A percentile compares a stretch with the other conserved stretches of the same genome.
Conservation (phyloP, 2,329 filamentous ascomycete species). For the Leptographium galeiforme region DNA sequence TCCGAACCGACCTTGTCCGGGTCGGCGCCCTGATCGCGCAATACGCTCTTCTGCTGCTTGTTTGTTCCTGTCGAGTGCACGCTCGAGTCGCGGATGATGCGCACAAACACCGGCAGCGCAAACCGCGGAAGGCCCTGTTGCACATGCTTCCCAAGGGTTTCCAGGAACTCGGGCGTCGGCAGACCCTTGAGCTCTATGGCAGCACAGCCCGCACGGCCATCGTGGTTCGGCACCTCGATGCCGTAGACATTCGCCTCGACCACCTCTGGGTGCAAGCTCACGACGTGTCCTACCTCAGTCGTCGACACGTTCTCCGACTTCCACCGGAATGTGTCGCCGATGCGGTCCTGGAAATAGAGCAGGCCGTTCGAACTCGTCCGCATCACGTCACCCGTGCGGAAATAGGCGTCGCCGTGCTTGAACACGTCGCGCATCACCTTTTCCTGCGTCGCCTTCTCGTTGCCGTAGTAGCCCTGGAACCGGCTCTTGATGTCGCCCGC, state of each 20-base stretch:
- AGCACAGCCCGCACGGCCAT: slow-evolving; percentile 70
- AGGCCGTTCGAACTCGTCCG: slow-evolving; percentile 57
- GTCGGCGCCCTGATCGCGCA: slow-evolving; percentile 64
- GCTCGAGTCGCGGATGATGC: slow-evolving; percentile 43
- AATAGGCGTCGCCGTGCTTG: slow-evolving; percentile 64
- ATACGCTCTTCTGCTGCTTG: slow-evolving; percentile 70
- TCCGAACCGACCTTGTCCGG: slow-evolving; percentile 39
- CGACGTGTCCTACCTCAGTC: slow-evolving; percentile 62
- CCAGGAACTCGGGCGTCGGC: slow-evolving; percentile 28
- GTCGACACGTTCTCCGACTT: slow-evolving; percentile 77
- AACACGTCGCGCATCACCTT: slow-evolving; percentile 68
- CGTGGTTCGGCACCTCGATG: slow-evolving; percentile 64
- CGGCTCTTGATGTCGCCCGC: slow-evolving; percentile 43
- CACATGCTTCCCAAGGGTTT: slow-evolving; percentile 48
- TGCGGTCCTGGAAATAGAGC: slow-evolving; percentile 68
- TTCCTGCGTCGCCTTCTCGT: slow-evolving; percentile 52
- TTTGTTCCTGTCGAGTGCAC: slow-evolving; percentile 68
- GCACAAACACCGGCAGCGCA: slow-evolving; percentile 65
- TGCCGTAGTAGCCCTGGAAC: slow-evolving; percentile 76
- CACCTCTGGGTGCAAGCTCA: slow-evolving; percentile 54
- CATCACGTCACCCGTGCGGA: slow-evolving; percentile 72
- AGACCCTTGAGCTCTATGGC: slow-evolving; percentile 28
- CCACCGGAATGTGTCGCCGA: slow-evolving; percentile 68
- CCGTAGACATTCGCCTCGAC: slow-evolving; percentile 80
- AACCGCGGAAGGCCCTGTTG: slow-evolving; percentile 51